Conservation (phyloP, 371 early-diverging fungal genomes). For the Catenaria anguillulae region DNA sequence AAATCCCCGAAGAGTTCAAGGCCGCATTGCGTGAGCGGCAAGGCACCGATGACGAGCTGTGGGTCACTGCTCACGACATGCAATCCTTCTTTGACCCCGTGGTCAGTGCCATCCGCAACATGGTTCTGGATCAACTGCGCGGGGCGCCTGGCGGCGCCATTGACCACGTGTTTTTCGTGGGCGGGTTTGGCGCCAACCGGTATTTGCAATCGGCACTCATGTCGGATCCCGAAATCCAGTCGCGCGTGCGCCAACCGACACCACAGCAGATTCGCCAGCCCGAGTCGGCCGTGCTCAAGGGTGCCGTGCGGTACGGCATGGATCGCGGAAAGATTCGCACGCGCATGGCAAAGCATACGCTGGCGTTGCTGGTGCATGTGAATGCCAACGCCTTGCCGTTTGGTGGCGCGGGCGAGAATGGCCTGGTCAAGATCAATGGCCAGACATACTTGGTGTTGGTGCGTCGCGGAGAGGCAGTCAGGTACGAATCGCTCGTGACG, state of each 20-base stretch:
- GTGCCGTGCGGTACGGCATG: constrained; percentile 6
- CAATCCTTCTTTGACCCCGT: constrained; percentile 7
- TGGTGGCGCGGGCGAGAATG: not conserved
- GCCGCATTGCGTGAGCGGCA: not conserved
- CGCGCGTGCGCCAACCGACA: not conserved
- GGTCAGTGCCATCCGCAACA: not conserved
- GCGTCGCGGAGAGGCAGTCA: not conserved
- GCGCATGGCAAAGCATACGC: constrained; percentile 3
- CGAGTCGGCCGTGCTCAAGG: constrained; percentile 8
- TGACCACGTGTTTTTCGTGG: constrained; percentile 4
- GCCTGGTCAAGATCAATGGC: not conserved
- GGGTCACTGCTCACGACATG: constrained; percentile 5
- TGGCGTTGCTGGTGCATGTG: constrained; percentile 7
- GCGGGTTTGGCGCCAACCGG: constrained; percentile 9
- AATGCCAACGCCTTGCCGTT: not conserved
- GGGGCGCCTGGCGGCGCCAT: not conserved
- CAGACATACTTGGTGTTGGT: not conserved
- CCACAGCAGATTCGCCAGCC: not conserved
- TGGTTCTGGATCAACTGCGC: not conserved
- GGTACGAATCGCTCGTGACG: not conserved
- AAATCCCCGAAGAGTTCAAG: not conserved
- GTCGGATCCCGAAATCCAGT: not conserved
- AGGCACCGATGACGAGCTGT: constrained; percentile 8
- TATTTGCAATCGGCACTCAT: not conserved
- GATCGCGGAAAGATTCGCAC: constrained; percentile 5